Conservation (phyloP, 1,284 basidiomycete species). For the Trichosporon asahii region DNA sequence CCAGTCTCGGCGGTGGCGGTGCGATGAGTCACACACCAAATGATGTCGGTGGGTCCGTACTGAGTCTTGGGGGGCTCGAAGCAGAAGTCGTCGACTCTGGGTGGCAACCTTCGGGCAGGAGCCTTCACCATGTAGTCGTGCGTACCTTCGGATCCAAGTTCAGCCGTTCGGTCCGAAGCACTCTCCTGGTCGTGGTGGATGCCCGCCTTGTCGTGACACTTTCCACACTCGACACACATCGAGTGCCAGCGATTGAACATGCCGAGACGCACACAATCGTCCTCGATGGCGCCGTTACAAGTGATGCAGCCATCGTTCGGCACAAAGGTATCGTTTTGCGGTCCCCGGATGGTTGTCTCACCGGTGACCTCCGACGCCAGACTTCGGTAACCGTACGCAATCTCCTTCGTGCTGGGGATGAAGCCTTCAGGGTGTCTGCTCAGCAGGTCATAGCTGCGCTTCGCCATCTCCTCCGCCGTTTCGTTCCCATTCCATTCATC, state of each 20-base stretch:
- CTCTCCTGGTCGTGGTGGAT: conserved; percentile 31
- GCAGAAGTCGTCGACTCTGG: conserved; percentile 70
- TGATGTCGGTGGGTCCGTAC: conserved; percentile 40
- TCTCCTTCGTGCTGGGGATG: conserved; percentile 68
- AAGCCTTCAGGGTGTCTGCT: conserved; percentile 45
- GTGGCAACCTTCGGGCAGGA: conserved; percentile 56
- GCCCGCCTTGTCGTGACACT: conserved; percentile 74
- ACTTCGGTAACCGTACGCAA: conserved; percentile 77
- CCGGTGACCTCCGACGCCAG: conserved; percentile 77
- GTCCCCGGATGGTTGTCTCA: conserved; percentile 68
- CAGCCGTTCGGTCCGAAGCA: conserved; percentile 20
- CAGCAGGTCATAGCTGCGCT: conserved; percentile 42
- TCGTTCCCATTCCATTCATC: conserved; percentile 25
- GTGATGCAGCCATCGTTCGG: conserved; percentile 79
- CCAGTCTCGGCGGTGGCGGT: conserved; percentile 65
- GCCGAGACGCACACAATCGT: conserved; percentile 90
- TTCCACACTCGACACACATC: conserved; percentile 76
- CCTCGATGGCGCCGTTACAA: conserved; percentile 88
- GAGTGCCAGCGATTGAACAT: conserved; percentile 97
- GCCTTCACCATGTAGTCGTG: conserved; percentile 29
- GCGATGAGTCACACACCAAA: conserved; percentile 76
- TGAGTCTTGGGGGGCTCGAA: conserved; percentile 59
- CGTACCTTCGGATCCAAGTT: conserved; percentile 44
- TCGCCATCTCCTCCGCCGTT: conserved; percentile 41
- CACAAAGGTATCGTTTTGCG: conserved; percentile 43